Base-by-base conservation (phyloP, 2,329 filamentous ascomycete species). In the Aotearoamyces nothofagi region DNA sequence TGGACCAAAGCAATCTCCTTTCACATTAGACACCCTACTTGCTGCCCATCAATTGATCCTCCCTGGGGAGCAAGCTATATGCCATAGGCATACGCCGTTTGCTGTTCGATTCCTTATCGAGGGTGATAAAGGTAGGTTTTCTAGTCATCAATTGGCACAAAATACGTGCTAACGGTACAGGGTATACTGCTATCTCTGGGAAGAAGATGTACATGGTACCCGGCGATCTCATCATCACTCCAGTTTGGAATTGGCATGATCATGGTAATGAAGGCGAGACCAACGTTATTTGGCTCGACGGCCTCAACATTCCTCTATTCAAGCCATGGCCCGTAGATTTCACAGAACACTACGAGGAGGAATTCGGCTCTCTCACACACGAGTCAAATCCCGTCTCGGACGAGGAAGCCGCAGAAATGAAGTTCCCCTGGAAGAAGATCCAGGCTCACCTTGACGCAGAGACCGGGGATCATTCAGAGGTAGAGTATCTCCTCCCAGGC, bases 201-300 rank as follows among this genome's bases (percentile, higher is more conserved):
- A 35, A 44, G 10, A 47, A 53, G 17, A 55, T 61, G 11, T 34
- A 43, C 8, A 61, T 63, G 56, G 37, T 53, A 13, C 44, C 47
- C 3, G 56, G 57, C 11, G 58, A 61, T 35, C 51, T 61, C 4
- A 60, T 63, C 17, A 39, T 62, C 2, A 62, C 58, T 0, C 58
- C 58, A 0, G 54, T 50, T 1, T 61, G 58, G 58, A 54, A 59
- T 35, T 62, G 54, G 46, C 57, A 60, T 34, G 57, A 61, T 36
- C 58, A 61, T 34, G 59, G 58, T 5, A 60, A 61, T 26, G 56
- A 61, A 23, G 56, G 57, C 1, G 45, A 45, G 1, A 50, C 50
- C 2, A 54, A 55, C 1, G 57, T 60, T 51, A 58, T 61, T 23
- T 61, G 58, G 58, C 45, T 62, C 2, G 58, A 61, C 35, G 56